Percentiles rank a stretch among this genome's conserved stretches.
These are phyloP conservation scores for Colletotrichum truncatum DNA, from an alignment of 2,329 filamentous ascomycete genomes.

Conservation along the genomic window DNA sequence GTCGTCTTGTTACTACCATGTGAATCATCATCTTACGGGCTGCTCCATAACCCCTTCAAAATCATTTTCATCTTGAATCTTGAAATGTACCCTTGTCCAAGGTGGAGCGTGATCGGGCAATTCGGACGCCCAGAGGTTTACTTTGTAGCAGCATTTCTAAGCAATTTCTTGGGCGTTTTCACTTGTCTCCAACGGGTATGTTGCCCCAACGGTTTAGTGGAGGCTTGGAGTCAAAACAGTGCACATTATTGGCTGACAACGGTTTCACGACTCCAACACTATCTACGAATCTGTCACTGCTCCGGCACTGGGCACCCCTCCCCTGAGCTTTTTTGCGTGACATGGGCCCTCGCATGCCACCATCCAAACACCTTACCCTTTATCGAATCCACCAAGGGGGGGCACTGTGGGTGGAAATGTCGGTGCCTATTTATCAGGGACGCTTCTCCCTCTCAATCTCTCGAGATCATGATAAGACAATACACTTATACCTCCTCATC, in stretches of 20 bases:
- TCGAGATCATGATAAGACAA: not conserved
- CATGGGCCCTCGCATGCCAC: not conserved
- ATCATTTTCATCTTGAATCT: no score
- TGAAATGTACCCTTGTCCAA: no score
- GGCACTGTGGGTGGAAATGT: not conserved
- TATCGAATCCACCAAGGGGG: conserved; percentile 10
- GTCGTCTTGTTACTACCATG: no score
- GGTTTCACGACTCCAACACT: conserved; percentile 8
- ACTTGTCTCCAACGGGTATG: not conserved
- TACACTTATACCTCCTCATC: not conserved
- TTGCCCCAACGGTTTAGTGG: conserved; percentile 14
- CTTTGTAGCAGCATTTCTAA: conserved; percentile 20
- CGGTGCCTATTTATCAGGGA: not conserved
- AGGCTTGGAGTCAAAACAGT: not conserved
- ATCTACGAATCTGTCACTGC: conserved; percentile 1
- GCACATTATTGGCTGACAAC: not conserved
- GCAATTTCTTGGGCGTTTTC: not conserved
- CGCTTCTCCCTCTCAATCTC: not conserved
- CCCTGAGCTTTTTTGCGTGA: not conserved
- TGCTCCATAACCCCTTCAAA: no score
- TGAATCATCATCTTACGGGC: no score
- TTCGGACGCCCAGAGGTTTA: no score
- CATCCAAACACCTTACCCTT: not conserved
- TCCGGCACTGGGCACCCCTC: conserved; percentile 9
- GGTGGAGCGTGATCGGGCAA: no score